Percentiles rank a stretch among this genome's conserved stretches.
Conservation (phyloP, 2,329 filamentous ascomycete genomes). For the Cordyceps militaris region DNA sequence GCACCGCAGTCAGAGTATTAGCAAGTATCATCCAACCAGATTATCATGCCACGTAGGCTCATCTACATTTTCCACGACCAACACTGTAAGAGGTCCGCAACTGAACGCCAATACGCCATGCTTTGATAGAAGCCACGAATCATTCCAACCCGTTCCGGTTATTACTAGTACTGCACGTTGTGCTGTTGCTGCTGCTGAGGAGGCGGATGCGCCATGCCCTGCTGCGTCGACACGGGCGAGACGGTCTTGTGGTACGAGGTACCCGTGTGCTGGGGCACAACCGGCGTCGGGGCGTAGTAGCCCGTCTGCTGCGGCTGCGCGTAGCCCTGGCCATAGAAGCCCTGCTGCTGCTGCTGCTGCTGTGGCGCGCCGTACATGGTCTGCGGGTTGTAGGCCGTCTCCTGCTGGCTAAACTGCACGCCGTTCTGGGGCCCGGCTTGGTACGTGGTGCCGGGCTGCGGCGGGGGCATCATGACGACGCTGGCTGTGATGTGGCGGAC, state of each 20-base stretch:
- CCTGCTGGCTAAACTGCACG: slow-evolving; percentile 15
- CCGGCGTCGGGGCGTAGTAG: background rate
- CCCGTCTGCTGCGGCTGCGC: slow-evolving; percentile 10
- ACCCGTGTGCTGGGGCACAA: background rate
- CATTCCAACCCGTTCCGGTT: background rate
- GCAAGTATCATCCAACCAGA: background rate
- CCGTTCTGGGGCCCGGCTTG: slow-evolving; percentile 15
- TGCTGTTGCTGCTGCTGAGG: slow-evolving; percentile 1
- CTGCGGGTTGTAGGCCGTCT: slow-evolving; percentile 16
- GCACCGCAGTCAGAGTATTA: background rate
- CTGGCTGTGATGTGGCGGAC: slow-evolving; percentile 7
- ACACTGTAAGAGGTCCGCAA: too few species aligned
- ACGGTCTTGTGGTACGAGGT: background rate
- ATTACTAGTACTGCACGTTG: background rate
- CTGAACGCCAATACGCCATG: background rate
- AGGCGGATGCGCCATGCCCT: background rate
- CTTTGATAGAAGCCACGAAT: too few species aligned
- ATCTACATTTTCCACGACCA: too few species aligned
- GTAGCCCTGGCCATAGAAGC: background rate
- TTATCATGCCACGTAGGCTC: background rate
- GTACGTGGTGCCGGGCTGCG: slow-evolving; percentile 12
- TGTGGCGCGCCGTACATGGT: slow-evolving; percentile 11
- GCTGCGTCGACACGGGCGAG: background rate
- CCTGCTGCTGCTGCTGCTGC: slow-evolving; percentile 14
- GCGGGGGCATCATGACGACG: slow-evolving; percentile 1